These are phyloP conservation scores for Pythium pyrilobum DNA, from an alignment of 352 stramenopile species.

Conservation along the genomic window DNA sequence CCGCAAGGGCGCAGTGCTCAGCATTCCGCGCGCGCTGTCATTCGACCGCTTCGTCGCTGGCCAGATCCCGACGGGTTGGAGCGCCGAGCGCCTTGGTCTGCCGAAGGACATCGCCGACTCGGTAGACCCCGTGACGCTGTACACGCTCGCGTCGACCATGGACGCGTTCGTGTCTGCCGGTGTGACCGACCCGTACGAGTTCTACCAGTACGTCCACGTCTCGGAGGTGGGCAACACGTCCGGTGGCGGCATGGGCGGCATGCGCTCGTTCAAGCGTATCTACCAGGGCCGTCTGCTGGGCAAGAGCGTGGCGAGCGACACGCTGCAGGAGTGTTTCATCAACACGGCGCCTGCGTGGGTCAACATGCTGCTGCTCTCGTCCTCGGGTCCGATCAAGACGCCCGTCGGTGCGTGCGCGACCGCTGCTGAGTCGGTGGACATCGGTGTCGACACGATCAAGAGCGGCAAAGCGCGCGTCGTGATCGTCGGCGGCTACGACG, in stretches of 20 bases:
- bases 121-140: constrained; percentile 79
- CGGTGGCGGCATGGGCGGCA: constrained; percentile 77
- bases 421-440: constrained; percentile 82
- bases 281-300: constrained; percentile 67
- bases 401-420: constrained; percentile 84
- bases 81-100: constrained; percentile 69
- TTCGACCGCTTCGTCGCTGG: constrained; percentile 86
- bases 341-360: constrained; percentile 87
- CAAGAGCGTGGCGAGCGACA: constrained; percentile 73
- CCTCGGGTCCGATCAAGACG: constrained; percentile 86
- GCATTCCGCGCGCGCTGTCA: constrained; percentile 67
- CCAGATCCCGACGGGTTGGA: constrained; percentile 88
- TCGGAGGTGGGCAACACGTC: constrained; percentile 84
- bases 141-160: constrained; percentile 66
- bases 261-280: constrained; percentile 71
- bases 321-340: constrained; percentile 84
- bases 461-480: constrained; percentile 82
- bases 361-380: constrained; percentile 87
- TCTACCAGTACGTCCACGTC: constrained; percentile 90
- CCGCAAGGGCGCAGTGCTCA: constrained; percentile 75
- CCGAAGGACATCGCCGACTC: constrained; percentile 77
- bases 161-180: constrained; percentile 76
- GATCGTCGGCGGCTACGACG: constrained; percentile 82
- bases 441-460: constrained; percentile 86
- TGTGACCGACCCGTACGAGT: constrained; percentile 88